Conservation (phyloP, 768 basidiomycete species). For the Mycena albidolilacea region DNA sequence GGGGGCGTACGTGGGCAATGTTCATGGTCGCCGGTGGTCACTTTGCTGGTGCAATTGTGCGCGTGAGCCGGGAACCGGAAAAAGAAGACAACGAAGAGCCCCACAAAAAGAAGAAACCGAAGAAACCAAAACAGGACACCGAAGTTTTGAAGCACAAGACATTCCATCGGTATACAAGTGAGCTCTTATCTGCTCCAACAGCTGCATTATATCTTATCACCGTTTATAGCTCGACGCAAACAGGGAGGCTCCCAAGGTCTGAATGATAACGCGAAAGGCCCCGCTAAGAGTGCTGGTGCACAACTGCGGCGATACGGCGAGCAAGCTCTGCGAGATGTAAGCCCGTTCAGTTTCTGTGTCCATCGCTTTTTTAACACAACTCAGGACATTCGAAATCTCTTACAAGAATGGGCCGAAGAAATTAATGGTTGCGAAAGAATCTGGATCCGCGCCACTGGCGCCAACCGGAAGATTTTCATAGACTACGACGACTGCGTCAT, state of each 20-base stretch:
- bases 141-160: constrained; percentile 94
- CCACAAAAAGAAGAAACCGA: constrained; percentile 65
- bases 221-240: constrained; percentile 85
- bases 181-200: constrained; percentile 48
- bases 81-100: constrained; percentile 55
- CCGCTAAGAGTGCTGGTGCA: constrained; percentile 95
- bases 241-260: constrained; percentile 96
- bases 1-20: constrained; percentile 89
- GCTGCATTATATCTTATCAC: constrained; percentile 22
- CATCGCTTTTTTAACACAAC: constrained; percentile 2
- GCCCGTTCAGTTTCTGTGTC: constrained; percentile 39
- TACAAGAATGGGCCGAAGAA: constrained; percentile 91
- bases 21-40: constrained; percentile 99
- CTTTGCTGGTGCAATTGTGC: constrained; percentile 93
- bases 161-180: constrained; percentile 98
- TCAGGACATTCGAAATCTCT: constrained; percentile 89
- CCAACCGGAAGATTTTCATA: constrained; percentile 90
- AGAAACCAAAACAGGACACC: constrained; percentile 80
- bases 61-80: constrained; percentile 73
- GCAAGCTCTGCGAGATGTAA: constrained; percentile 89
- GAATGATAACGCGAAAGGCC: constrained; percentile 94
- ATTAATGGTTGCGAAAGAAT: constrained; percentile 90
- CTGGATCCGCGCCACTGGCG: constrained; percentile 91
- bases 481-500: constrained; percentile 89
- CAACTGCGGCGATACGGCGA: constrained; percentile 95